phyloP scores from a whole-genome alignment of 768 basidiomycete genomes.

The Neoboletus brunneissimus region DNA sequence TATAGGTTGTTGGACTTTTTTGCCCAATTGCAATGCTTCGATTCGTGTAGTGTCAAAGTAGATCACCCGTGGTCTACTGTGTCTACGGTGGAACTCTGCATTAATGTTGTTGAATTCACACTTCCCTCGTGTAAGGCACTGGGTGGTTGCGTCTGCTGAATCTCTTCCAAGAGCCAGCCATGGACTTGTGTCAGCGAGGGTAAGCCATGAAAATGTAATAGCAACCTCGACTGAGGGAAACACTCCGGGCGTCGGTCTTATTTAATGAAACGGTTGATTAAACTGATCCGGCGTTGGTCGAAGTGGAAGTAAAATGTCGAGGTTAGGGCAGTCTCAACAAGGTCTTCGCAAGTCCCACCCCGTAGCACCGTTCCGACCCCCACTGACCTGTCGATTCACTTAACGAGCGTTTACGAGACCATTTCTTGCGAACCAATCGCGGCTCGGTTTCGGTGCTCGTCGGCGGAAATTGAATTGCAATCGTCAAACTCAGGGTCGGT shows the following conservation, averaged over 20 bases:
- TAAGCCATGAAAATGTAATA: background rate
- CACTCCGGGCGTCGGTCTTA: background rate
- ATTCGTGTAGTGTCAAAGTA: background rate
- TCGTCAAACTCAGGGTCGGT: conserved; percentile 7
- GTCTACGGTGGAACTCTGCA: background rate
- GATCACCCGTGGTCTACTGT: background rate
- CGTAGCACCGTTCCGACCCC: background rate
- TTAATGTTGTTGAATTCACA: background rate
- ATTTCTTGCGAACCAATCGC: background rate
- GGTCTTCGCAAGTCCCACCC: background rate
- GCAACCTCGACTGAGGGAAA: background rate
- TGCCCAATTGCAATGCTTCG: background rate
- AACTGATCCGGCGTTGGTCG: conserved; percentile 2
- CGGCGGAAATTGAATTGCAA: background rate
- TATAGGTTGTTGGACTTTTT: background rate
- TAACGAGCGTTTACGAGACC: background rate
- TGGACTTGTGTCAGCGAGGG: no score
- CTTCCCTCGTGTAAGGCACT: background rate
- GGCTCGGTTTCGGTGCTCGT: no score
- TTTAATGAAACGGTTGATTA: background rate
- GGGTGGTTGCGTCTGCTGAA: background rate
- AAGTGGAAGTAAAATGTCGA: background rate
- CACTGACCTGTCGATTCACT: background rate
- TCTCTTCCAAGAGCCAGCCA: background rate
- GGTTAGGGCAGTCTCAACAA: background rate